Evolutionary conservation across 306 rosid species (phyloP), one percentile per base, ranked within the genome.

Genomic region (Quercus agrifolia): DNA sequence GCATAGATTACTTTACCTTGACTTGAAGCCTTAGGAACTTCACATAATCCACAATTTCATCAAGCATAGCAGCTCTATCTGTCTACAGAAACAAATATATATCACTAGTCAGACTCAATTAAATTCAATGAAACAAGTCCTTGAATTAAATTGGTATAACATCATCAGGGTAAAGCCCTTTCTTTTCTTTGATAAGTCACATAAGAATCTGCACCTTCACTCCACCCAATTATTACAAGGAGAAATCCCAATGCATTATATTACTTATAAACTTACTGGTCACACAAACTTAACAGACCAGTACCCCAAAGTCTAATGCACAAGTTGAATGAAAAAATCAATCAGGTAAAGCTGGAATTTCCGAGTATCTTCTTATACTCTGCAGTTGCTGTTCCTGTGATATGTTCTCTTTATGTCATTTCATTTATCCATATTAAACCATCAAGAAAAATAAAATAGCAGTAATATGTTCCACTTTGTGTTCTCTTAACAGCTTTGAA

Each of bases 1-100:
- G 68, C 57, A 71, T 14, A 68, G 59, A 66, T 21, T 62, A 74
- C 52, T 64, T 74, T 71, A 92, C 98, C 98, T 94, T 94, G 54
- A 94, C 98, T 88, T 94, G 98, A 80, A 94, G 98, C 83, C 92
- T 93, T 70, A 94, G 88, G 87, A 94, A 94, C 93, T 94, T 94
- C 82, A 94, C 98, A 62, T 94, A 94, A 86, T 94, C 98, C 84
- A 92, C 95, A 63, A 94, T 94, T 83, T 94, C 98, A 73, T 94
- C 98, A 9, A 94, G 94, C 98, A 94, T 94, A 44, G 94, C 98
- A 82, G 98, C 98, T 88, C 94, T 90, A 84, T 94, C 97, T 17
- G 97, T 89, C 98, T 94, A 87, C 81, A 66, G 44, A 54, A 68
- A 35, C 44, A 35, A 67, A 4, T 12, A 68, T 18, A 8, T 35